A percentile compares a stretch with the other conserved stretches of the same genome.
phyloP scores from a whole-genome alignment of 2,329 filamentous ascomycete genomes.

The Cladosporium sp. region DNA sequence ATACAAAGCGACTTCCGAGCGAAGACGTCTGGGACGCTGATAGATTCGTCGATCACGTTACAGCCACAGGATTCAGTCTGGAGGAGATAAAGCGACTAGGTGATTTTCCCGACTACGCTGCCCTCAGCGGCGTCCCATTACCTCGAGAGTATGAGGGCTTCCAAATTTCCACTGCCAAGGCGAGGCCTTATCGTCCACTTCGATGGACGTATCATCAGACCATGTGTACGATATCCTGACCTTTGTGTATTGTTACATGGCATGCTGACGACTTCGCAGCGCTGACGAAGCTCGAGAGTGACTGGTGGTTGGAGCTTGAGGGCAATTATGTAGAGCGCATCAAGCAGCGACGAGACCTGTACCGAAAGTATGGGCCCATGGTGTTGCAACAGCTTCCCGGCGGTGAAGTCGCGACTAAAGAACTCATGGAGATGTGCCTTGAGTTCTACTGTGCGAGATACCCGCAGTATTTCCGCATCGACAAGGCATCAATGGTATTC shows the following conservation, averaged over 20 bases:
- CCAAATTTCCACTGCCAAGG: conserved; percentile 64
- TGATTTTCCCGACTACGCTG: conserved; percentile 76
- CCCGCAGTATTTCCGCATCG: conserved; percentile 69
- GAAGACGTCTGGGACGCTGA: conserved; percentile 27
- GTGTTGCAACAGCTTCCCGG: conserved; percentile 71
- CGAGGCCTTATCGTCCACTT: conserved; percentile 78
- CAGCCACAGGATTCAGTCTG: conserved; percentile 68
- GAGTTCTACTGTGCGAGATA: conserved; percentile 79
- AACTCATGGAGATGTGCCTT: conserved; percentile 82
- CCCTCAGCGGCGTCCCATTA: conserved; percentile 70
- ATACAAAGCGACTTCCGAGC: conserved; percentile 28
- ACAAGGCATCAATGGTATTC: conserved; percentile 57
- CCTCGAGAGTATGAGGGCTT: conserved; percentile 66
- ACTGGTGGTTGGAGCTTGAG: conserved; percentile 91
- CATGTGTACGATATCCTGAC: conserved; percentile 66
- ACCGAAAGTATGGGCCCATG: conserved; percentile 59
- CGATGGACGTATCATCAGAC: conserved; percentile 86
- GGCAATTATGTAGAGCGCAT: conserved; percentile 69
- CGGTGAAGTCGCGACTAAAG: conserved; percentile 76
- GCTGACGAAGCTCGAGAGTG: conserved; percentile 71
- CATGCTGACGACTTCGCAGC: conserved; percentile 50
- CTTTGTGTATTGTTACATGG: background rate
- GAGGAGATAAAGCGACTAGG: conserved; percentile 69
- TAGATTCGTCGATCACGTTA: conserved; percentile 34
- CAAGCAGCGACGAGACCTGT: conserved; percentile 66